These are phyloP conservation scores for Brassica juncea DNA, from an alignment of 345 rosid species.

Conservation along the genomic window DNA sequence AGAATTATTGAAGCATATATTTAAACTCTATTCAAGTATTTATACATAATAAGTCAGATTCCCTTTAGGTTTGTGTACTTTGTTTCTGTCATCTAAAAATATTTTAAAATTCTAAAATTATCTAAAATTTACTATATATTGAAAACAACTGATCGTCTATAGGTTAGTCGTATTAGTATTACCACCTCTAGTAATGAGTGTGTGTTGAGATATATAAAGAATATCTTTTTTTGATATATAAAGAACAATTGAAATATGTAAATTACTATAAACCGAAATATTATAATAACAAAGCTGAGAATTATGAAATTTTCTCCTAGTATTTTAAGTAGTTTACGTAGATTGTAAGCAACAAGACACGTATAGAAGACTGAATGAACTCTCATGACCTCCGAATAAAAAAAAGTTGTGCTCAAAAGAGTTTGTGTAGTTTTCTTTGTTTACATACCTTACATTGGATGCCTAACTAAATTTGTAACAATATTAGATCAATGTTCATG, in stretches of 20 bases:
- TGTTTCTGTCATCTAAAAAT: too few species aligned
- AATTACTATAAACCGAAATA: not conserved
- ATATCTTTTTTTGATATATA: too few species aligned
- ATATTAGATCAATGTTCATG: not conserved
- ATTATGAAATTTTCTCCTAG: not conserved
- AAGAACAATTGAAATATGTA: not conserved
- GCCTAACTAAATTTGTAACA: not conserved
- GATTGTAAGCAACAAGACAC: not conserved
- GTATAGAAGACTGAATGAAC: not conserved
- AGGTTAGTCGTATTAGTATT: not conserved
- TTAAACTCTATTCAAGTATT: not conserved
- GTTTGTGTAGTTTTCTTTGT: not conserved
- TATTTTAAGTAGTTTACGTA: not conserved
- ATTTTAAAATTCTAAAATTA: too few species aligned
- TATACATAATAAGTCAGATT: too few species aligned
- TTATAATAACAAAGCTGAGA: not conserved
- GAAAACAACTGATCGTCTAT: not conserved
- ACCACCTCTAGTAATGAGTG: not conserved
- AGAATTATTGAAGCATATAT: too few species aligned
- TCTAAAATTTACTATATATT: too few species aligned
- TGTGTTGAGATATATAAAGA: too few species aligned
- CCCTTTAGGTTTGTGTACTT: too few species aligned
- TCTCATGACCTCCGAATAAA: not conserved
- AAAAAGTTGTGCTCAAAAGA: not conserved
- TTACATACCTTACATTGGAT: not conserved